These are phyloP conservation scores for Ambrosiella xylebori DNA, from an alignment of 2,329 filamentous ascomycete species.

Conservation along the genomic window DNA sequence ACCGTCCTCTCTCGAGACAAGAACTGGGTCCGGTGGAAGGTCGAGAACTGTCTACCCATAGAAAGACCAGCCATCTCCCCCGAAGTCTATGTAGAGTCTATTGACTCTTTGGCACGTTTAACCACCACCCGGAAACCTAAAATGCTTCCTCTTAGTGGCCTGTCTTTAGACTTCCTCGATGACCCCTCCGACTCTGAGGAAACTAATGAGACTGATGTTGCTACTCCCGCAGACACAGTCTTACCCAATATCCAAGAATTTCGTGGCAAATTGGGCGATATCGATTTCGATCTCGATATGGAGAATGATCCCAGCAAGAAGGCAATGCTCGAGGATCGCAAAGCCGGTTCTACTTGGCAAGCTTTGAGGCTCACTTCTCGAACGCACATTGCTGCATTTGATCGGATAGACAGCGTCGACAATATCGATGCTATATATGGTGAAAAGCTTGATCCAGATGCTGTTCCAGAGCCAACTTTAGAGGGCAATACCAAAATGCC, in stretches of 20 bases:
- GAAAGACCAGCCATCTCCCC: slow-evolving; percentile 55
- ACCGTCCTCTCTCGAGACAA: slow-evolving; percentile 91
- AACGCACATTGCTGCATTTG: slow-evolving; percentile 58
- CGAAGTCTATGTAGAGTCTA: slow-evolving; percentile 51
- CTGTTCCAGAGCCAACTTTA: not conserved
- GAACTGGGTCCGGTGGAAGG: slow-evolving; percentile 98
- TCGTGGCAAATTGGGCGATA: slow-evolving; percentile 54
- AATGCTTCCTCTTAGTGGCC: slow-evolving; percentile 49
- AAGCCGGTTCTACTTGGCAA: slow-evolving; percentile 81
- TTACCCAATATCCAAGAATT: slow-evolving; percentile 27
- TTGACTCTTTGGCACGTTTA: slow-evolving; percentile 44
- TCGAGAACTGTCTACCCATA: slow-evolving; percentile 80
- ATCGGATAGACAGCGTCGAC: slow-evolving; percentile 72
- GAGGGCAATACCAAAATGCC: slow-evolving; percentile 22
- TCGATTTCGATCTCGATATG: slow-evolving; percentile 77
- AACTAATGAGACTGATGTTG: not conserved
- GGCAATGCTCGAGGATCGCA: slow-evolving; percentile 43
- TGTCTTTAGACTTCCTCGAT: slow-evolving; percentile 66
- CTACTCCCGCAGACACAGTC: not conserved
- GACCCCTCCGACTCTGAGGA: slow-evolving; percentile 26
- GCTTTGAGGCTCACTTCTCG: slow-evolving; percentile 65
- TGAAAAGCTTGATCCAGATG: slow-evolving; percentile 16
- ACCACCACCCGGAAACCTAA: slow-evolving; percentile 57
- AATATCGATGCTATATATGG: slow-evolving; percentile 45
- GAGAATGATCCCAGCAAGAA: slow-evolving; percentile 45